Percentiles rank a stretch among this genome's conserved stretches.
Evolutionary conservation across 495 filamentous ascomycete genomes (phyloP).

Genomic region (Penicillium dipodomyicola): DNA sequence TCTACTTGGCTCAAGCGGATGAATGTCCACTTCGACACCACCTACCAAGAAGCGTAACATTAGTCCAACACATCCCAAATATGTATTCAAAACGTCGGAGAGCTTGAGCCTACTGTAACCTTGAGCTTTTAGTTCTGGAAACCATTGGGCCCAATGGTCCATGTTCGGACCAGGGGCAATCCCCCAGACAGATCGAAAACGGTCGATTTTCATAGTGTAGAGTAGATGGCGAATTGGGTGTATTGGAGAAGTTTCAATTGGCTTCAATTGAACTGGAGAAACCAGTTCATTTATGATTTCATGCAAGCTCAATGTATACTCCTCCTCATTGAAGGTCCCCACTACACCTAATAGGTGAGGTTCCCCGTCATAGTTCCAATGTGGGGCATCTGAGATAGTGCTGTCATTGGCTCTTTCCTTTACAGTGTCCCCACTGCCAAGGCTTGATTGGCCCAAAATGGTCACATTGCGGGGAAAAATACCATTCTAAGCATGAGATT

Average conservation of each 20-base stretch:
- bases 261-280: not conserved
- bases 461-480: not conserved
- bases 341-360: constrained; percentile 9
- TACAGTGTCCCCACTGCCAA: not conserved
- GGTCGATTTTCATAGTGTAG: constrained; percentile 16
- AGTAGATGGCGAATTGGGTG: not conserved
- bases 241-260: not conserved
- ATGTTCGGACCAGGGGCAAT: constrained; percentile 20
- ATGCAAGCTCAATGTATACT: not conserved
- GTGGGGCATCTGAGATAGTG: not conserved
- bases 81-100: not conserved
- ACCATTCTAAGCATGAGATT: not conserved
- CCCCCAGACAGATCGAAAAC: constrained; percentile 27
- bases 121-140: constrained; percentile 23
- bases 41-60: constrained; percentile 1
- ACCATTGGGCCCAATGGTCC: constrained; percentile 22
- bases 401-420: not conserved
- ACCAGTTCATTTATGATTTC: constrained; percentile 7
- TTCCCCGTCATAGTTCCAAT: constrained; percentile 10
- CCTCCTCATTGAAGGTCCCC: not conserved
- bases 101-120: constrained; percentile 24
- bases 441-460: not conserved
- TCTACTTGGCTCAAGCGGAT: constrained; percentile 7
- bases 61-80: not conserved
- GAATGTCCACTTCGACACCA: constrained; percentile 28